These are phyloP conservation scores for Gossypium davidsonii DNA, from an alignment of 441 rosid species.

Conservation along the genomic window DNA sequence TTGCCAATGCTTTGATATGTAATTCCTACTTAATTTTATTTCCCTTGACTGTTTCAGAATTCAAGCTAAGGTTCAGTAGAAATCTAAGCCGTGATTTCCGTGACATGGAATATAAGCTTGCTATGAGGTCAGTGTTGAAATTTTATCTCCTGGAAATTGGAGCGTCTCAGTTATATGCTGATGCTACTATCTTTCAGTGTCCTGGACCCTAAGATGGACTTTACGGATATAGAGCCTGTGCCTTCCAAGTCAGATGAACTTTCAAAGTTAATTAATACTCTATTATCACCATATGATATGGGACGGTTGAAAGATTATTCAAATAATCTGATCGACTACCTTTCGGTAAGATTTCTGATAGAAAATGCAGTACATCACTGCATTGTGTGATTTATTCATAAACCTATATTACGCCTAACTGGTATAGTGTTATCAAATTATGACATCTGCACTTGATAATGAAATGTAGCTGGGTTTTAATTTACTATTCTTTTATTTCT, in stretches of 20 bases:
- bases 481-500: not conserved
- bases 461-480: not conserved
- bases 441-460: not conserved
- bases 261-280: slow-evolving; percentile 44
- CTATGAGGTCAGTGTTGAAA: slow-evolving; percentile 67
- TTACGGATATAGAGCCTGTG: slow-evolving; percentile 34
- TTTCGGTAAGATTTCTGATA: slow-evolving; percentile 37
- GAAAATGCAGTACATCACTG: not conserved
- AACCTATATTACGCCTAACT: not conserved
- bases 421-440: not conserved
- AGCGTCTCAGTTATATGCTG: slow-evolving; percentile 18
- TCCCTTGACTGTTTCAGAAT: slow-evolving; percentile 38
- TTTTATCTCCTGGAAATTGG: slow-evolving; percentile 1
- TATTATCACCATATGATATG: slow-evolving; percentile 65
- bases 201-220: slow-evolving; percentile 81
- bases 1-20: not conserved
- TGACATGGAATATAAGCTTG: slow-evolving; percentile 84
- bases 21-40: not conserved
- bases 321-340: slow-evolving; percentile 66
- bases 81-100: slow-evolving; percentile 50
- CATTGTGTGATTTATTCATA: slow-evolving; percentile 5
- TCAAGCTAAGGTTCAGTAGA: slow-evolving; percentile 62
- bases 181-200: slow-evolving; percentile 46
- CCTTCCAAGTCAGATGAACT: slow-evolving; percentile 37
- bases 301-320: slow-evolving; percentile 69